Base-by-base conservation (phyloP, 2,329 filamentous ascomycete species). In the Fusarium nodosum region DNA sequence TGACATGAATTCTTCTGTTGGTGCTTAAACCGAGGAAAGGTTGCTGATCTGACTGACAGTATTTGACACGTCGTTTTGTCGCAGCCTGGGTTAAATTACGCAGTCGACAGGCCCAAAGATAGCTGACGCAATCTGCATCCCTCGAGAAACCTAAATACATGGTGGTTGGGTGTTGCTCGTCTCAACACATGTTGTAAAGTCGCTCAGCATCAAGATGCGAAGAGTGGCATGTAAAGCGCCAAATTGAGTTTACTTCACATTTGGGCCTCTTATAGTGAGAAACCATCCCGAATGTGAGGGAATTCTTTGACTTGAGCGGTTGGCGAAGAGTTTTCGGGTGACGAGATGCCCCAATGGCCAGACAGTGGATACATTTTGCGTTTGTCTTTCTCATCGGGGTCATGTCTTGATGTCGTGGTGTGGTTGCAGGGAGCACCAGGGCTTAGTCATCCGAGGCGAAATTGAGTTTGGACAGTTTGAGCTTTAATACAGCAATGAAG, bases 401-500 rank as follows among this genome's bases (percentile, higher is more conserved):
- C 58, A 67, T 68, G 58, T 74, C 67, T 69, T 61, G 71, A 74
- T 69, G 72, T 72, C 54, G 51, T 71, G 64, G 69, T 63, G 72
- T 74, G 66, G 72, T 74, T 50, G 58, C 61, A 71, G 62, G 53
- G 59, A 66, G 56, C 42, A 30, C 36, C 7, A 30, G 24, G 12
- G 72, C 72, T 74, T 72, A 74, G 72, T 75, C 72, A 74, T 69
- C 59, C 6, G 2, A 11, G 6, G 5, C 20, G 31, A 31, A 15
- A 11, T 9, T 42, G 47, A 34, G 45, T 39, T 18, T 22, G 16
- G 44, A 34, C 41, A 39, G 16, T 8, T 33, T 26, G 30, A 31
- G 44, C n/a, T 31, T 46, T 15, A 46, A n/a, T 24, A 13, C 28
- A 41, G 34, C 39, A n/a, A 41, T 38, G 31, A 41, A 28, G 15